phyloP scores from a whole-genome alignment of 2,329 filamentous ascomycete genomes.

The Mycocentrospora acerina region DNA sequence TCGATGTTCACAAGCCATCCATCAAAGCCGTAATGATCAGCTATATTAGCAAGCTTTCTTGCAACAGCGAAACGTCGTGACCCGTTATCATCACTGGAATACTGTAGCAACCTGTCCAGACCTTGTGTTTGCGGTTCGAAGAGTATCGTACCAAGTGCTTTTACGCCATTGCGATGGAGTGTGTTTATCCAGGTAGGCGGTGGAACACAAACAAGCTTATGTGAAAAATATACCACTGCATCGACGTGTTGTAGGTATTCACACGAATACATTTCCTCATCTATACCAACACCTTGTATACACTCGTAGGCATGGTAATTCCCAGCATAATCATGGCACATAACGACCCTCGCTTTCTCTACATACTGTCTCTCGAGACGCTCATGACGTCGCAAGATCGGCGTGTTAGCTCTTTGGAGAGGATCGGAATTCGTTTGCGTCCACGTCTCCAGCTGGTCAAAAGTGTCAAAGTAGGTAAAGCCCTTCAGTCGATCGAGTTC shows the following conservation, averaged over 20 bases:
- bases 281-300: conserved; percentile 30
- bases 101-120: conserved; percentile 27
- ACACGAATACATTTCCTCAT: conserved; percentile 42
- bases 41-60: conserved; percentile 42
- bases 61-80: conserved; percentile 37
- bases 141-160: conserved; percentile 47
- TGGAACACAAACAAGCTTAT: conserved; percentile 49
- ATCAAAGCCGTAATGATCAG: conserved; percentile 48
- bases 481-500: conserved; percentile 38
- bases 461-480: conserved; percentile 46
- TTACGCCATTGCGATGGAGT: conserved; percentile 51
- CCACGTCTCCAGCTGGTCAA: conserved; percentile 43
- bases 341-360: conserved; percentile 27
- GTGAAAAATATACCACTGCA: conserved; percentile 52
- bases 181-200: conserved; percentile 50
- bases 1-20: conserved; percentile 53
- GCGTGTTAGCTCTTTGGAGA: conserved; percentile 43
- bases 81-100: conserved; percentile 6
- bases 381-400: conserved; percentile 29
- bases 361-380: neutral
- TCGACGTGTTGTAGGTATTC: conserved; percentile 49
- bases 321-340: conserved; percentile 46
- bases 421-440: conserved; percentile 31
- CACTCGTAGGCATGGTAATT: conserved; percentile 50
- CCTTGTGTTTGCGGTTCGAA: conserved; percentile 45